Base-by-base conservation (phyloP, 805 yeast species). In the Yarrowia sp. region DNA sequence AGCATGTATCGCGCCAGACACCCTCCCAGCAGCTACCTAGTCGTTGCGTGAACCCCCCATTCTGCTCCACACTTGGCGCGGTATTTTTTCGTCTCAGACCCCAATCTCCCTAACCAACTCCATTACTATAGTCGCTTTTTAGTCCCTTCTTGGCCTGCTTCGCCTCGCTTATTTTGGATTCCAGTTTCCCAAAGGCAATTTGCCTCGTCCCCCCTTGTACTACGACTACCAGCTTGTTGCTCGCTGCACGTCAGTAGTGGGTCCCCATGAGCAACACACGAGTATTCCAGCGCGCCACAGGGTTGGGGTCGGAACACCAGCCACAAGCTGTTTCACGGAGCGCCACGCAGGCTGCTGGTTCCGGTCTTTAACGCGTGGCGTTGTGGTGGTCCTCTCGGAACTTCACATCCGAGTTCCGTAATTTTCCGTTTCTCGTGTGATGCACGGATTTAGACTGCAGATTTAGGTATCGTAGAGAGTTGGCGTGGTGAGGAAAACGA, bases 391-490 rank as follows among this genome's bases (percentile, higher is more conserved):
- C 21, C 41, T n/a, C 22, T n/a, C 58, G 58, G 58, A 51, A 33
- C 32, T 21, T 33, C 2, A 4, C 58, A 33, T 51, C 58, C 58
- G 58, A 9, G 41, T 51, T 51, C 58, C 58, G 58, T 22, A 51
- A 33, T 51, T 21, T 30, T 33, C 58, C 58, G 58, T 28, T 8
- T 46, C 33, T 51, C 58, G 58, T 51, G 41, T 22, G 58, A 51
- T 51, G 58, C 58, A 51, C 38, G 58, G 41, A 30, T 33, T 49
- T 51, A 51, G 58, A 51, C 58, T 51, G 58, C 58, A 51, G 58
- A 51, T 9, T 51, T 51, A 51, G 41, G 32, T 48, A 21, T 48
- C 19, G 38, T 17, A 48, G 35, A 46, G 38, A 48, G 38, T 48
- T 48, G 54, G 35, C 6, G 17, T n/a, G 36, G 19, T 2, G 17